Percentiles rank a stretch among this genome's conserved stretches.
Conservation (phyloP, 495 filamentous ascomycete genomes). For the Poronia punctata region DNA sequence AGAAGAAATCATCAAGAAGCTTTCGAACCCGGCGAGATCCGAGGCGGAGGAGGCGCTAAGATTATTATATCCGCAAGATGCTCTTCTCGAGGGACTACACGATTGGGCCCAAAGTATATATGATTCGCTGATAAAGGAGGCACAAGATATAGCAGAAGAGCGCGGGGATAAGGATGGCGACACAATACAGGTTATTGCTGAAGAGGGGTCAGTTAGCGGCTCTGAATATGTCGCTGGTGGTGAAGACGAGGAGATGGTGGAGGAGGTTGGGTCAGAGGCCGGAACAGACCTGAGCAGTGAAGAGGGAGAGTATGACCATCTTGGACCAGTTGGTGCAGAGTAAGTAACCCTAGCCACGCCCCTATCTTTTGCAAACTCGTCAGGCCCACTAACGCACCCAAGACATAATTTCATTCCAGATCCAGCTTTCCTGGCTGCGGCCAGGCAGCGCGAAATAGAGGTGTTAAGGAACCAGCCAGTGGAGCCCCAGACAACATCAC, state of each 20-base stretch:
- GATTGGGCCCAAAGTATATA: too few species aligned
- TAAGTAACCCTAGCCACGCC: not conserved
- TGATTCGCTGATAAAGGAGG: too few species aligned
- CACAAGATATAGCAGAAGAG: too few species aligned
- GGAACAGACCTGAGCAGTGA: constrained; percentile 1
- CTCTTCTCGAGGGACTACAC: constrained; percentile 11
- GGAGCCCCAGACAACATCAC: constrained; percentile 3
- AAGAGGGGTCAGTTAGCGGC: too few species aligned
- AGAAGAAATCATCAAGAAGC: constrained; percentile 4
- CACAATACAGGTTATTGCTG: too few species aligned
- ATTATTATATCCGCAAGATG: constrained; percentile 6
- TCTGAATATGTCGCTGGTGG: constrained; percentile 8
- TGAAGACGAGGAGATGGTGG: constrained; percentile 10
- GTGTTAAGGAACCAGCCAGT: constrained; percentile 3
- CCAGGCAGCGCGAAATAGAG: constrained; percentile 15
- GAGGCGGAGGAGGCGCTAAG: constrained; percentile 5
- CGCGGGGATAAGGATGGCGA: too few species aligned
- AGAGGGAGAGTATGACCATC: constrained; percentile 3
- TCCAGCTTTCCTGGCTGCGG: constrained; percentile 13
- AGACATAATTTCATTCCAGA: constrained; percentile 21
- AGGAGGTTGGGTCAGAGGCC: not conserved
- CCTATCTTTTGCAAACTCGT: not conserved
- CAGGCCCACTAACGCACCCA: constrained; percentile 8
- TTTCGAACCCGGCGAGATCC: constrained; percentile 2
- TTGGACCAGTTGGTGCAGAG: not conserved